Conservation (phyloP, 176 grass and related monocot genomes). For the Hsuehochloa calcarea region DNA sequence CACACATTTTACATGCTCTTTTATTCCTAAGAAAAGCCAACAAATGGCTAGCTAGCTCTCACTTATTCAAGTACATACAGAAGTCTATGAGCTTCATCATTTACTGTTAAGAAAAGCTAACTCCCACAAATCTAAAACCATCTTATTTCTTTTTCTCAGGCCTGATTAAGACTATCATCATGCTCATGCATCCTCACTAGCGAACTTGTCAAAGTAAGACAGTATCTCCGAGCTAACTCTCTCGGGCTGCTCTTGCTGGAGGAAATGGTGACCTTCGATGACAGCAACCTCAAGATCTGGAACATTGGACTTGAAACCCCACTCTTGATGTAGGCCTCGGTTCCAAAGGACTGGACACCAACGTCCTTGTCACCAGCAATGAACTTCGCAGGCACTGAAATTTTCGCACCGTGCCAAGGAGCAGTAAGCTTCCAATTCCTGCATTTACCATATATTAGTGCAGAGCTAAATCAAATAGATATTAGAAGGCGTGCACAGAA, state of each 20-base stretch:
- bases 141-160: not conserved
- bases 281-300: constrained; percentile 45
- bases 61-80: constrained; percentile 16
- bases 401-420: constrained; percentile 53
- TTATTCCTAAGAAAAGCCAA: not conserved
- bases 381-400: constrained; percentile 53
- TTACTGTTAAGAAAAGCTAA: not conserved
- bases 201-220: constrained; percentile 43
- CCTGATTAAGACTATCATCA: not conserved
- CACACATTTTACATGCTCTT: too few relatives aligned
- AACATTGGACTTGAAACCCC: constrained; percentile 42
- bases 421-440: constrained; percentile 59
- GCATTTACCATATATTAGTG: constrained; percentile 7
- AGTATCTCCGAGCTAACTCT: constrained; percentile 54
- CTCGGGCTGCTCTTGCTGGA: constrained; percentile 62
- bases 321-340: constrained; percentile 38
- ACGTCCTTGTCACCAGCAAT: constrained; percentile 45
- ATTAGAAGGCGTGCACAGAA: not conserved
- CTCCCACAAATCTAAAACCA: not conserved
- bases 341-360: constrained; percentile 39
- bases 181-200: too few relatives aligned
- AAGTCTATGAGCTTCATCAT: not conserved
- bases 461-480: not conserved
- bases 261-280: constrained; percentile 60
- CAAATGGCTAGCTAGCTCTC: not conserved